phyloP scores from a whole-genome alignment of 805 yeast genomes.

The Schwanniomyces polymorphus region DNA sequence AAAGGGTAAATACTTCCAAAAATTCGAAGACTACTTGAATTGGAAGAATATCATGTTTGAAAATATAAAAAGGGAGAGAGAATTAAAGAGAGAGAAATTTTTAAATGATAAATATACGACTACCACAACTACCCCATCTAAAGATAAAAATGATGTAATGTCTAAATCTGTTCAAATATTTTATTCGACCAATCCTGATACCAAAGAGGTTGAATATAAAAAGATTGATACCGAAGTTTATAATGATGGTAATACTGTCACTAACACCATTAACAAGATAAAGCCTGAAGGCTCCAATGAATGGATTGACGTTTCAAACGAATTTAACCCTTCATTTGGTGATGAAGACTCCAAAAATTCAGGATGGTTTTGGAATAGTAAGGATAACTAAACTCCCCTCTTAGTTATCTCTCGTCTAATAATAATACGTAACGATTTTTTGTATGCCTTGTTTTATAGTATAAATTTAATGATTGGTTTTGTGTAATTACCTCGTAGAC shows the following conservation, averaged over 20 bases:
- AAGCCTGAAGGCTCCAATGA: constrained; percentile 33
- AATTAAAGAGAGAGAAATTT: constrained; percentile 7
- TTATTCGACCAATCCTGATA: constrained; percentile 23
- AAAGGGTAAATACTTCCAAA: constrained; percentile 62
- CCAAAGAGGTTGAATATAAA: constrained; percentile 26
- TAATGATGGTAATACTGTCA: constrained; percentile 36
- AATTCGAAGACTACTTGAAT: constrained; percentile 61
- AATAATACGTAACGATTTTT: neutral
- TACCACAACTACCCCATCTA: neutral
- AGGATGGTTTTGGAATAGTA: constrained; percentile 26
- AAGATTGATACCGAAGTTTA: constrained; percentile 34
- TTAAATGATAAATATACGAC: constrained; percentile 1
- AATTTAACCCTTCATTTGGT: constrained; percentile 9
- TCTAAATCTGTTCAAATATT: constrained; percentile 27
- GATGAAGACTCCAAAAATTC: constrained; percentile 7
- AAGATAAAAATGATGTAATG: constrained; percentile 14
- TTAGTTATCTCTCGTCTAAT: neutral
- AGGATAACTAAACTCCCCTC: too few relatives aligned
- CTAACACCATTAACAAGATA: constrained; percentile 27
- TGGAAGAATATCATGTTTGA: constrained; percentile 64
- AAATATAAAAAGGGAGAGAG: constrained; percentile 39
- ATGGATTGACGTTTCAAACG: constrained; percentile 33
- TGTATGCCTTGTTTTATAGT: neutral
- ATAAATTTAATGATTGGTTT: neutral
- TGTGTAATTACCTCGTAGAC: neutral